Conservation (phyloP, 164 flowering plant genomes). For the Nelumbo lutea region DNA sequence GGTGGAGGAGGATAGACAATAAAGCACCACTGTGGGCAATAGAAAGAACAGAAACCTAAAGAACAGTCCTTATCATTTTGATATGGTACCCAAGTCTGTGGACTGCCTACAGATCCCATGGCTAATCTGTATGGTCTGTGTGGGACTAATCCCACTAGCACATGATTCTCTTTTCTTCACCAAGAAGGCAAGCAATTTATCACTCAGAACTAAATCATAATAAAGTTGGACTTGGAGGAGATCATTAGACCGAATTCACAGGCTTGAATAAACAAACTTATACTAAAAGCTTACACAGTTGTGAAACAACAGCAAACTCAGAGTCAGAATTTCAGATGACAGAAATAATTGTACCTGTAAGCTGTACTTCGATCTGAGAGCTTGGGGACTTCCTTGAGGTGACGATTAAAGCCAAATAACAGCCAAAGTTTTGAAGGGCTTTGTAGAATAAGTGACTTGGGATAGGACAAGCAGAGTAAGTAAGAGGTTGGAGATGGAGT, state of each 20-base stretch:
- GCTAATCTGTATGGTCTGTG: not conserved
- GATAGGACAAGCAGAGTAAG: not conserved
- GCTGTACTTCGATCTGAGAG: constrained; percentile 1
- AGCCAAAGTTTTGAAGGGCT: not conserved
- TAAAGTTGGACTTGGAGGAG: not conserved
- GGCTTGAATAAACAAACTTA: not conserved
- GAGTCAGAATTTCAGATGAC: not conserved
- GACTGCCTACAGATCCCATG: constrained; percentile 56
- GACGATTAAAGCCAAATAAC: not conserved
- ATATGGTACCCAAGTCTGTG: constrained; percentile 58
- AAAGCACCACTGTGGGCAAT: constrained; percentile 86
- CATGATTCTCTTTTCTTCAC: not conserved
- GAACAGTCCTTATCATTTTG: constrained; percentile 59
- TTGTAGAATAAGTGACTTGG: not conserved
- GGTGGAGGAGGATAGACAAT: constrained; percentile 74
- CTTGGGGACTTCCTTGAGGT: not conserved
- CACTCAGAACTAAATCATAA: not conserved
- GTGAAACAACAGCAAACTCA: not conserved
- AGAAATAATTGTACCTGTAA: constrained; percentile 13
- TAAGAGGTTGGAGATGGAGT: not conserved
- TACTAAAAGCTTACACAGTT: not conserved
- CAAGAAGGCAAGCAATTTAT: not conserved
- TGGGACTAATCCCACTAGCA: constrained; percentile 2
- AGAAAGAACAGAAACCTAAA: constrained; percentile 57
- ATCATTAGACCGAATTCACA: not conserved